phyloP scores from a whole-genome alignment of 2,329 filamentous ascomycete genomes.

The Aspergillus calidoustus region DNA sequence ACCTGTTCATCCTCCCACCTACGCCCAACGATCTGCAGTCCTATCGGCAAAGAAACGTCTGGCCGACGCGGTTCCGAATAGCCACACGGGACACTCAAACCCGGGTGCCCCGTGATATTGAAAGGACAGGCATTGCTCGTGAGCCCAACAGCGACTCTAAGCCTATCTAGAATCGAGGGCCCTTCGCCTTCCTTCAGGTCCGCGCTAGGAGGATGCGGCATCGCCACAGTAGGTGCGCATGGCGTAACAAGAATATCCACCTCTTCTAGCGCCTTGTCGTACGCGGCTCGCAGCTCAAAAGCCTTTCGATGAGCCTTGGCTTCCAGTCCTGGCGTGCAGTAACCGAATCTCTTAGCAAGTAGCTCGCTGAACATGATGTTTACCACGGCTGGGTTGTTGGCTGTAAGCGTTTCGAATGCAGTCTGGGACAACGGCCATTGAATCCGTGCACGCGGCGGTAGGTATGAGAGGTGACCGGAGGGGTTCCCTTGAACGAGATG shows the following conservation, averaged over 20 bases:
- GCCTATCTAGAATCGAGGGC: slow-evolving; percentile 42
- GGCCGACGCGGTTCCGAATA: slow-evolving; percentile 16
- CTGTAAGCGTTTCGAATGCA: slow-evolving; percentile 51
- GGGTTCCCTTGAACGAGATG: slow-evolving; percentile 36
- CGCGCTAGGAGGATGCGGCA: slow-evolving; percentile 40
- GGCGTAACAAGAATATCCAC: slow-evolving; percentile 58
- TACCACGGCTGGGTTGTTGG: slow-evolving; percentile 51
- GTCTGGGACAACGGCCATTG: slow-evolving; percentile 45
- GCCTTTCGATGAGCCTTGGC: slow-evolving; percentile 55
- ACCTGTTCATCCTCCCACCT: slow-evolving; percentile 35
- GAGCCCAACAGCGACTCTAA: slow-evolving; percentile 50
- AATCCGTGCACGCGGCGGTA: slow-evolving; percentile 35
- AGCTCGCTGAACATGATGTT: slow-evolving; percentile 49
- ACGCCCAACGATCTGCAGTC: slow-evolving; percentile 59
- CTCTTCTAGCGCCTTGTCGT: slow-evolving; percentile 49
- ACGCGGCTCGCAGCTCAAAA: slow-evolving; percentile 53
- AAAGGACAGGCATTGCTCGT: slow-evolving; percentile 54
- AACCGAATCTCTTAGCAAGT: slow-evolving; percentile 33
- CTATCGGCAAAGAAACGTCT: slow-evolving; percentile 51
- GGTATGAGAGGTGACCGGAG: slow-evolving; percentile 37
- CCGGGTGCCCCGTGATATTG: slow-evolving; percentile 58
- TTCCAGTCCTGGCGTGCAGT: slow-evolving; percentile 31
- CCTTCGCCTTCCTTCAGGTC: slow-evolving; percentile 25
- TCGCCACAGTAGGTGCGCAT: slow-evolving; percentile 51
- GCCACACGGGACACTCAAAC: slow-evolving; percentile 52